A percentile compares a stretch with the other conserved stretches of the same genome.
These are phyloP conservation scores for Russula lepida DNA, from an alignment of 768 basidiomycete genomes.

Conservation along the genomic window DNA sequence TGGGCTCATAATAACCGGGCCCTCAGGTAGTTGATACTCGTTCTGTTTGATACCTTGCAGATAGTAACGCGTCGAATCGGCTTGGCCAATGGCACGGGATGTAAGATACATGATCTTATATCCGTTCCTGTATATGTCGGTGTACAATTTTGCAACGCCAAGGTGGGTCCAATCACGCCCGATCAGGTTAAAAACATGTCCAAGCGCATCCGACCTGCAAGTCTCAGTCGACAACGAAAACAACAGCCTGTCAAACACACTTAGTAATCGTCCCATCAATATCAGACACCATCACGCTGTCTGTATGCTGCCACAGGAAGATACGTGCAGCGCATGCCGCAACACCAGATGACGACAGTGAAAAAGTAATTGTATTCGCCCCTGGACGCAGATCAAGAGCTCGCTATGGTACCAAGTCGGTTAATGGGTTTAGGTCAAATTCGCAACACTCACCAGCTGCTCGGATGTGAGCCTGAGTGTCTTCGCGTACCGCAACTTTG, in stretches of 20 bases:
- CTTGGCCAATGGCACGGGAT: constrained; percentile 94
- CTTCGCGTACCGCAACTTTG: constrained; percentile 69
- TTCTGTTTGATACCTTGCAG: constrained; percentile 92
- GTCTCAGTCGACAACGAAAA: background rate
- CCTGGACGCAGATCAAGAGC: constrained; percentile 75
- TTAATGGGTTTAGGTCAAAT: background rate
- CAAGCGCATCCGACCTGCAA: constrained; percentile 83
- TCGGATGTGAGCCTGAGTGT: constrained; percentile 89
- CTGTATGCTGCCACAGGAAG: constrained; percentile 92
- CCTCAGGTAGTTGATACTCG: constrained; percentile 92
- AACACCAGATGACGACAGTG: constrained; percentile 72
- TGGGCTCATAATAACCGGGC: constrained; percentile 98
- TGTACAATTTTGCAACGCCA: constrained; percentile 95
- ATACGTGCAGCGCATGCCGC: constrained; percentile 86
- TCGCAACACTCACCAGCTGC: constrained; percentile 61
- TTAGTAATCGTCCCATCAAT: constrained; percentile 99
- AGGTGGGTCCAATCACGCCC: constrained; percentile 98
- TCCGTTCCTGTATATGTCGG: constrained; percentile 89
- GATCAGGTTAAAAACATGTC: constrained; percentile 95
- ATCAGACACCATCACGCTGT: constrained; percentile 87
- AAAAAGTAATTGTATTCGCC: constrained; percentile 88
- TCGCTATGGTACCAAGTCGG: constrained; percentile 46
- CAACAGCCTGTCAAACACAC: constrained; percentile 35
- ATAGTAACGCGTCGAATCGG: constrained; percentile 93
- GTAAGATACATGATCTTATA: constrained; percentile 98